phyloP scores from a whole-genome alignment of 768 basidiomycete species.

The Suillus brevipes region DNA sequence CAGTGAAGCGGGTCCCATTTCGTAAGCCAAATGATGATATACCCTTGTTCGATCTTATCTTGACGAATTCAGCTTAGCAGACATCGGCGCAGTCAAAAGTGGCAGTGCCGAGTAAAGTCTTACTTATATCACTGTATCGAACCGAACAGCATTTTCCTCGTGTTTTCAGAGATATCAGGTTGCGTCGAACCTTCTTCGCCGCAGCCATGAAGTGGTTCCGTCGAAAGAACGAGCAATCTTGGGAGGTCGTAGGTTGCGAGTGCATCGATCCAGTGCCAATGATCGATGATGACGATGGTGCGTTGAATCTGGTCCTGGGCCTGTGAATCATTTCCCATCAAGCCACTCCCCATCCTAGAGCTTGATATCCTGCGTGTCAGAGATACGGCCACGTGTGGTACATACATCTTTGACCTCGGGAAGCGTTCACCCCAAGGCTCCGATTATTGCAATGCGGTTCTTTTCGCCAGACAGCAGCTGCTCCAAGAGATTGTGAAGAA shows the following conservation, averaged over 20 bases:
- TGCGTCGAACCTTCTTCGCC: slow-evolving; percentile 8
- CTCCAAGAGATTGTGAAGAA: slow-evolving; percentile 53
- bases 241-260: slow-evolving; percentile 77
- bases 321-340: slow-evolving; percentile 4
- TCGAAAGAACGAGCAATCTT: slow-evolving; percentile 55
- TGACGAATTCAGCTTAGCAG: background rate
- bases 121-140: slow-evolving; percentile 15
- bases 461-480: slow-evolving; percentile 66
- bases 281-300: slow-evolving; percentile 62
- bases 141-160: slow-evolving; percentile 18
- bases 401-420: slow-evolving; percentile 62
- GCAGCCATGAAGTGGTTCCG: slow-evolving; percentile 43
- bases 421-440: slow-evolving; percentile 43
- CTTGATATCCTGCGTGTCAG: slow-evolving; percentile 58
- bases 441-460: slow-evolving; percentile 52
- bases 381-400: slow-evolving; percentile 53
- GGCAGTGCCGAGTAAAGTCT: slow-evolving; percentile 22
- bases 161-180: slow-evolving; percentile 6
- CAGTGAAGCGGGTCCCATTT: background rate
- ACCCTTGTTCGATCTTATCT: background rate
- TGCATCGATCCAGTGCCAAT: slow-evolving; percentile 63
- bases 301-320: slow-evolving; percentile 17
- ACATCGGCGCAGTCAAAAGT: slow-evolving; percentile 10
- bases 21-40: background rate
- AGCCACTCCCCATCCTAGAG: slow-evolving; percentile 38